Percentiles rank a stretch among this genome's conserved stretches.
Conservation (phyloP, 164 flowering plant species). For the Vitis labrusca region DNA sequence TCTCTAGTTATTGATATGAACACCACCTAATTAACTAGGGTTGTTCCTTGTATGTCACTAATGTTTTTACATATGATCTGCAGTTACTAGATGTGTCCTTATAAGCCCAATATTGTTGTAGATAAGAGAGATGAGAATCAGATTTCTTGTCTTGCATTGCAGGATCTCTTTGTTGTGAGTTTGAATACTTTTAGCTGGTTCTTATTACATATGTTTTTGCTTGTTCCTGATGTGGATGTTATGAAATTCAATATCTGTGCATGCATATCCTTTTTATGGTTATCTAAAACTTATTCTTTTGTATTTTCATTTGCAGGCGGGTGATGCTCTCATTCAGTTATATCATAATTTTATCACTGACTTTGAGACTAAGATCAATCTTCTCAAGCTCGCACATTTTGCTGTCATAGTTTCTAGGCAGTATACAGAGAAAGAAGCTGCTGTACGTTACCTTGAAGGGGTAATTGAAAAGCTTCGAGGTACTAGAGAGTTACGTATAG, state of each 20-base stretch:
- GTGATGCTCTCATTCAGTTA: conserved; percentile 85
- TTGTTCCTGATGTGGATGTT: neutral
- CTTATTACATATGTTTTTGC: neutral
- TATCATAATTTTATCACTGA: conserved; percentile 93
- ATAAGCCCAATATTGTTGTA: too few species aligned
- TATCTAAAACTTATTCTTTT: neutral
- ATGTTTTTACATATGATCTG: too few species aligned
- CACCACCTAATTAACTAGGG: too few species aligned
- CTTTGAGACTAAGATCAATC: conserved; percentile 96
- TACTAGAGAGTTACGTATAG: conserved; percentile 72
- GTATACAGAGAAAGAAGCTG: conserved; percentile 84
- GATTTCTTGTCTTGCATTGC: neutral
- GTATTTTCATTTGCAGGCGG: conserved; percentile 54
- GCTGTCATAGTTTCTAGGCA: conserved; percentile 90
- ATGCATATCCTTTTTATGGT: neutral
- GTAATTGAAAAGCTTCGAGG: conserved; percentile 79
- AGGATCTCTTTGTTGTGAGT: neutral
- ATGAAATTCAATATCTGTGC: neutral
- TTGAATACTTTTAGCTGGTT: neutral
- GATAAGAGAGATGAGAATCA: too few species aligned
- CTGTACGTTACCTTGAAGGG: conserved; percentile 78
- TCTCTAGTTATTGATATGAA: too few species aligned
- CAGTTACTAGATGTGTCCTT: too few species aligned
- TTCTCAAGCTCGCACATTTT: conserved; percentile 95
- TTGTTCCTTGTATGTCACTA: too few species aligned